These are phyloP conservation scores for Leishmania aethiopica DNA, from an alignment of 208 protist genomes.

Conservation along the genomic window DNA sequence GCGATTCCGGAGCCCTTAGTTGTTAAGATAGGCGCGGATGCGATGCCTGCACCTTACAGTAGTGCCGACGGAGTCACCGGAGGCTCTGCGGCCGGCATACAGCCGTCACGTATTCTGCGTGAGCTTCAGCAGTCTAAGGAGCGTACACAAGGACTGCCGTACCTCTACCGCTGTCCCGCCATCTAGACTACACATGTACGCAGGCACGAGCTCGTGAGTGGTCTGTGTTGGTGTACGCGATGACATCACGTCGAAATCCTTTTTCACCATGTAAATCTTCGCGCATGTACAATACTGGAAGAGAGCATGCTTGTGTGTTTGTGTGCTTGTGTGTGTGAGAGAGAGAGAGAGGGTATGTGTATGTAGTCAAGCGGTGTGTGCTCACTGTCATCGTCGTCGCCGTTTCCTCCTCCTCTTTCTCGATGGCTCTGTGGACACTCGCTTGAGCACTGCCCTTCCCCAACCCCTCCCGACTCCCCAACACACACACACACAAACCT, in stretches of 20 bases:
- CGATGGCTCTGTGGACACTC: background rate
- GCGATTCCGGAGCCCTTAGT: constrained; percentile 44
- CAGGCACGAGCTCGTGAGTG: background rate
- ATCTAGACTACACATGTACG: constrained; percentile 47
- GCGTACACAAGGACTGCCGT: constrained; percentile 86
- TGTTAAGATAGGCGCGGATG: constrained; percentile 56
- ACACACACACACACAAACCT: background rate
- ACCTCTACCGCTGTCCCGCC: constrained; percentile 92
- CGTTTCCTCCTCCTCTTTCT: background rate
- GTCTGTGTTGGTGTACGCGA: background rate
- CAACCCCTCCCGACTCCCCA: background rate
- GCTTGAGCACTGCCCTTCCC: background rate
- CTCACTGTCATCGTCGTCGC: background rate
- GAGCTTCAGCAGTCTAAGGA: constrained; percentile 88
- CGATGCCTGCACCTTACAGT: constrained; percentile 10
- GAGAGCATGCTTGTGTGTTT: background rate
- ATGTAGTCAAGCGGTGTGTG: background rate
- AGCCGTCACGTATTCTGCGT: constrained; percentile 44
- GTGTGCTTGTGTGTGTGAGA: background rate
- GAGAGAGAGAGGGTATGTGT: background rate
- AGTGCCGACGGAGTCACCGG: constrained; percentile 8
- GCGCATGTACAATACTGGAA: constrained; percentile 5
- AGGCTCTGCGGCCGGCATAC: background rate
- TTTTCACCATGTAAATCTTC: constrained; percentile 9
- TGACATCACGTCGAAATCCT: background rate